Percentiles rank a stretch among this genome's conserved stretches.
These are phyloP conservation scores for Leishmania braziliensis DNA, from an alignment of 208 protist species.

Conservation along the genomic window DNA sequence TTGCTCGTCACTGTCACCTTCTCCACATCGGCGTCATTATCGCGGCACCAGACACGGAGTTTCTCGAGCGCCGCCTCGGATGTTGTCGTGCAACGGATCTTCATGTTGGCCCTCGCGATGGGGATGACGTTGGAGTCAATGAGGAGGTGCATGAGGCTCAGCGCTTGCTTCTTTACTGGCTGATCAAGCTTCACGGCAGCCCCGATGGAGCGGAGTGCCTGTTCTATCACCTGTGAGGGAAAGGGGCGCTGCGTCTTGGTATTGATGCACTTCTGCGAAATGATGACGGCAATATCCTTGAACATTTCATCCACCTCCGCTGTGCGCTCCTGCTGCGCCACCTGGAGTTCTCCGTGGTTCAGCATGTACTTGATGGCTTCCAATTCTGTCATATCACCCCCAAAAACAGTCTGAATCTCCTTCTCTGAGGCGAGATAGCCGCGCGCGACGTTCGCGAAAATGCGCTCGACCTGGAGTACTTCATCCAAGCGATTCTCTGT, in stretches of 20 bases:
- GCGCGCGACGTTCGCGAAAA: slow-evolving; percentile 88
- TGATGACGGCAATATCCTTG: slow-evolving; percentile 96
- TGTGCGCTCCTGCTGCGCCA: slow-evolving; percentile 96
- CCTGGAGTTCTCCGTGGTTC: slow-evolving; percentile 96
- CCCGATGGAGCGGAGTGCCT: slow-evolving; percentile 94
- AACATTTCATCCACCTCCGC: slow-evolving; percentile 94
- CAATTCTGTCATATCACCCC: slow-evolving; percentile 55
- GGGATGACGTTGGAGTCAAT: slow-evolving; percentile 86
- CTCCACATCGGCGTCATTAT: slow-evolving; percentile 55
- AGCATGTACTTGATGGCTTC: slow-evolving; percentile 93
- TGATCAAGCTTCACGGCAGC: slow-evolving; percentile 92
- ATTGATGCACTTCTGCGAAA: slow-evolving; percentile 96
- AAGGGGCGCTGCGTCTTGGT: slow-evolving; percentile 91
- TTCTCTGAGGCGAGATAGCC: slow-evolving; percentile 82
- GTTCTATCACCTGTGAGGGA: slow-evolving; percentile 92
- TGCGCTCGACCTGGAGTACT: slow-evolving; percentile 90
- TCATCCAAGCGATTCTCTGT: slow-evolving; percentile 87
- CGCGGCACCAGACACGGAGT: slow-evolving; percentile 61
- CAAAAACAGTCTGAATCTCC: slow-evolving; percentile 79
- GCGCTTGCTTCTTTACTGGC: slow-evolving; percentile 93
- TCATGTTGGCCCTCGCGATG: slow-evolving; percentile 95
- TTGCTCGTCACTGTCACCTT: slow-evolving; percentile 7
- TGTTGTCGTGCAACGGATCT: slow-evolving; percentile 79
- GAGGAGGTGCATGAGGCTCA: slow-evolving; percentile 93
- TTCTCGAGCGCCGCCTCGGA: slow-evolving; percentile 41